Percentiles rank a stretch among this genome's conserved stretches.
These are phyloP conservation scores for Elongisporangium anandrum DNA, from an alignment of 352 stramenopile genomes.

Conservation along the genomic window DNA sequence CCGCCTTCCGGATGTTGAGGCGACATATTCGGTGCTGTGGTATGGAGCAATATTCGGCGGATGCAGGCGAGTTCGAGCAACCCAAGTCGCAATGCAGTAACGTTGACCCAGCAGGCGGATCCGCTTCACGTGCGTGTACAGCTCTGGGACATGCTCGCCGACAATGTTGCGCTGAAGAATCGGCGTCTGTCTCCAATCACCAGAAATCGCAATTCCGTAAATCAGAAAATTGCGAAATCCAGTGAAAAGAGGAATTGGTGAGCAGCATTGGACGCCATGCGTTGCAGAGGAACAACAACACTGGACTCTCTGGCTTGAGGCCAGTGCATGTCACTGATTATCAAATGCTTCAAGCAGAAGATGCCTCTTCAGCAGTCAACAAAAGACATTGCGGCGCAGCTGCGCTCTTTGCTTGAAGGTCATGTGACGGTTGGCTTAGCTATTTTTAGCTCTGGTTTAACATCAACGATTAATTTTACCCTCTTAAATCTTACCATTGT, in stretches of 20 bases:
- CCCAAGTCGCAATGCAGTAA: background rate
- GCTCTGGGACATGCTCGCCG: background rate
- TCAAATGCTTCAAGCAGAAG: too few species aligned
- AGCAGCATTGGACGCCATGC: too few species aligned
- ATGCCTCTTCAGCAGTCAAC: too few species aligned
- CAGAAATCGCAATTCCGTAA: background rate
- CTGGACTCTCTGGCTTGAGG: too few species aligned
- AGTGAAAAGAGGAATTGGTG: too few species aligned
- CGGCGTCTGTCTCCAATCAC: background rate
- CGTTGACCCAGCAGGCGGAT: background rate
- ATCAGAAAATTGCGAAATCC: background rate
- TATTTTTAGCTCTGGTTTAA: background rate
- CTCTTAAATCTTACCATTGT: background rate
- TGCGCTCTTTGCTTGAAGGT: too few species aligned
- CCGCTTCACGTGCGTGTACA: background rate
- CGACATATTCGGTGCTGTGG: background rate
- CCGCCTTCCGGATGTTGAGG: background rate
- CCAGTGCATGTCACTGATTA: too few species aligned
- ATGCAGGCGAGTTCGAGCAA: background rate
- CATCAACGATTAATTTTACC: background rate
- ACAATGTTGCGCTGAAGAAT: background rate
- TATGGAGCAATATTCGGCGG: background rate
- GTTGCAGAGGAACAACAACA: too few species aligned
- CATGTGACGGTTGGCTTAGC: too few species aligned
- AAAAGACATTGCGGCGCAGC: too few species aligned